Evolutionary conservation across 139 green algal genomes (phyloP).

Genomic region (Picochlorum sp.): DNA sequence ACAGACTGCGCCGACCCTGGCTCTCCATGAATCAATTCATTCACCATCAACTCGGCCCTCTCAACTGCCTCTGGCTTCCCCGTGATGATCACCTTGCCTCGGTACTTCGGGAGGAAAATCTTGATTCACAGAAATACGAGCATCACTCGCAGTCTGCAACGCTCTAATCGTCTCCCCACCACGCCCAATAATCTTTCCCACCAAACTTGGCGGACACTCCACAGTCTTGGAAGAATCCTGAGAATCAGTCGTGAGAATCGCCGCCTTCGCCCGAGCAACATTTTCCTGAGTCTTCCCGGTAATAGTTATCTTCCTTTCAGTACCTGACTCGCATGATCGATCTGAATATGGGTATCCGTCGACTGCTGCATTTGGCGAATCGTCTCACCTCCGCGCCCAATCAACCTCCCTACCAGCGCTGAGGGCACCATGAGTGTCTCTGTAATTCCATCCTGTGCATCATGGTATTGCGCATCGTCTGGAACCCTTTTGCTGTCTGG

Average conservation of each 20-base stretch:
- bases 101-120: constrained; percentile 45
- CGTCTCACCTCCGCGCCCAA: constrained; percentile 74
- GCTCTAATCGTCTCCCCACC: constrained; percentile 94
- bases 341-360: constrained; percentile 60
- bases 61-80: constrained; percentile 53
- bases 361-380: constrained; percentile 71
- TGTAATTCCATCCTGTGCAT: constrained; percentile 5
- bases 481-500: constrained; percentile 30
- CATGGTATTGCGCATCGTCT: not conserved
- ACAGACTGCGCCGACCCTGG: constrained; percentile 62
- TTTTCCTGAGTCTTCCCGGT: constrained; percentile 31
- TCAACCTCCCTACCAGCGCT: constrained; percentile 69
- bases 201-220: constrained; percentile 68
- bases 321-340: constrained; percentile 54
- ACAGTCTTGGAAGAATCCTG: constrained; percentile 17
- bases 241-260: constrained; percentile 4
- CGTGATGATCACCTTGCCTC: constrained; percentile 60
- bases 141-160: constrained; percentile 73
- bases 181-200: constrained; percentile 90
- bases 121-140: constrained; percentile 38
- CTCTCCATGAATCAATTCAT: constrained; percentile 77
- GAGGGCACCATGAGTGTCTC: constrained; percentile 18
- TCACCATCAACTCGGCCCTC: constrained; percentile 62
- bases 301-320: constrained; percentile 69
- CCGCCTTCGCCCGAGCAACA: constrained; percentile 38